phyloP scores from a whole-genome alignment of 1,284 basidiomycete species.

The Schizophyllum amplum region DNA sequence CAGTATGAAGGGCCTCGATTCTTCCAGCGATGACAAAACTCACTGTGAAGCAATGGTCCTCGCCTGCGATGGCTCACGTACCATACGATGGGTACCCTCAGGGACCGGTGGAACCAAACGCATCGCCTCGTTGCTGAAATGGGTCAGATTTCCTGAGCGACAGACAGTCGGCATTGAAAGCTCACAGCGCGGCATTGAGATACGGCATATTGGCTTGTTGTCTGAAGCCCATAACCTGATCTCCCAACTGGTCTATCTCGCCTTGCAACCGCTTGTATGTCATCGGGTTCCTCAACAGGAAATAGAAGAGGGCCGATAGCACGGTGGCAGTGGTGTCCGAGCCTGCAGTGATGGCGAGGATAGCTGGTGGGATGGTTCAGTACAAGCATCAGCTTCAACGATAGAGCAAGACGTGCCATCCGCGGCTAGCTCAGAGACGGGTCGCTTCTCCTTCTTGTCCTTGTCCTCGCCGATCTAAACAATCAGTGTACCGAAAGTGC shows the following conservation, averaged over 20 bases:
- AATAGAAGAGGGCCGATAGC: slow-evolving; percentile 19
- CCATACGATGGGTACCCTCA: slow-evolving; percentile 24
- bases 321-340: slow-evolving; percentile 28
- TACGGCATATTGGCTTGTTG: slow-evolving; percentile 20
- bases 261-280: slow-evolving; percentile 18
- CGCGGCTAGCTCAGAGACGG: neutral
- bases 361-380: slow-evolving; percentile 22
- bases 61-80: slow-evolving; percentile 21
- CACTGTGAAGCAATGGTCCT: slow-evolving; percentile 22
- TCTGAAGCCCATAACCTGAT: slow-evolving; percentile 9
- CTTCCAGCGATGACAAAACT: slow-evolving; percentile 3
- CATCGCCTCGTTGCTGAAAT: slow-evolving; percentile 29
- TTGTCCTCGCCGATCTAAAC: slow-evolving; percentile 21
- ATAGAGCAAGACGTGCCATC: neutral
- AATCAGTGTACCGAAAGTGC: neutral
- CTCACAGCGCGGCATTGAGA: slow-evolving; percentile 27
- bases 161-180: neutral
- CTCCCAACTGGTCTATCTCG: slow-evolving; percentile 20
- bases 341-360: slow-evolving; percentile 30
- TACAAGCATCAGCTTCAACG: slow-evolving; percentile 1
- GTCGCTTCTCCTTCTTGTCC: slow-evolving; percentile 14
- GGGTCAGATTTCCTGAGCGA: neutral
- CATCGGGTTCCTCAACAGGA: slow-evolving; percentile 24
- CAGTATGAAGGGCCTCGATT: no score
- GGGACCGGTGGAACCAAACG: slow-evolving; percentile 31